Evolutionary conservation across 1,284 basidiomycete genomes (phyloP), one percentile per base, ranked within the genome.

Genomic region (Xanthoconium separans): DNA sequence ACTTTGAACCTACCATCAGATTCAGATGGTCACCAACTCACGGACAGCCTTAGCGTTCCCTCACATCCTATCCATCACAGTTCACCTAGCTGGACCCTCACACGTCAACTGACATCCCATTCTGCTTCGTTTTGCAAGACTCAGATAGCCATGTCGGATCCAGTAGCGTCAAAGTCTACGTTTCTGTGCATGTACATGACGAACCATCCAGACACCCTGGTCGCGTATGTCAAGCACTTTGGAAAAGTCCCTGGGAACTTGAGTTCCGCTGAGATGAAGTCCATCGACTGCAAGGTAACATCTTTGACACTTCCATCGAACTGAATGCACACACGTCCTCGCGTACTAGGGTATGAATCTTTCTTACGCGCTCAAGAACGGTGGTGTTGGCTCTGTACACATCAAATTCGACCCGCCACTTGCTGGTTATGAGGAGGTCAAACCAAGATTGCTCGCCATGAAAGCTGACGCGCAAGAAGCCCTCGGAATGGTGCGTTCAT

Each of bases 171-270:
- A 22, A 89, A 87, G 61, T 89, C 88, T 29, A 75, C 74, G 2
- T 92, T 91, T 65, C 77, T 92, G 39, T 82, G 82, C 70, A 87
- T 84, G 81, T 92, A 92, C 74, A 92, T 92, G 89, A 85, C 81
- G 34, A 83, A 75, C 56, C 89, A 91, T 64, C 86, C 87, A 1
- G 89, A 91, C 65, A 91, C 89, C 1, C 75, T 91, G 57, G 86
- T 91, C 36, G 86, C 85, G 9, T 91, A 89, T 61, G 87, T 85
- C 40, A 87, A 84, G 59, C 81, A 86, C 76, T 88, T 78, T 66
- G 89, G 87, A 11, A 83, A 86, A 59, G 77, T 89, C 13, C 78
- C 81, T 36, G 70, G 71, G 30, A 57, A 65, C 18, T 78, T 87
- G 20, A 68, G 69, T 7, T 78, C 77, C 18, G 87, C 87, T 13